Base-by-base conservation (phyloP, 768 basidiomycete genomes). In the Leucogyrophana mollusca region DNA sequence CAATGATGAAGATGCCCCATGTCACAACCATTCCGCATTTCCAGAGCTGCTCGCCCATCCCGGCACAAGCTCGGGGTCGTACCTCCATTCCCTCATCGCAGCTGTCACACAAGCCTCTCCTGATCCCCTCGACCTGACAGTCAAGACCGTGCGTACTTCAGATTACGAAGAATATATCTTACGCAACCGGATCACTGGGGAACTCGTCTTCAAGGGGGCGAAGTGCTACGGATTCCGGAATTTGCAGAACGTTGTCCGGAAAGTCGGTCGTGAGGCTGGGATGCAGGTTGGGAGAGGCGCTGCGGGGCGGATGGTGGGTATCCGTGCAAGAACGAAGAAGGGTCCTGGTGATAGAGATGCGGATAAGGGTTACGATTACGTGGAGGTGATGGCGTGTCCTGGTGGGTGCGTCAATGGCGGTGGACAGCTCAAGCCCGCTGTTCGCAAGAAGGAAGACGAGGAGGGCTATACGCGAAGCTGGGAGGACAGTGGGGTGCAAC, bases 311-410 rank as follows among this genome's bases (percentile, higher is more conserved):
- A 57, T 52, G 55, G 58, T 35, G 53, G 68, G 58, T 47, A 33
- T 33, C 32, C 53, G 57, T 52, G 55, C 33, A 42, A 60, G 57
- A 61, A 57, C 44, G 54, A 67, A 57, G 62, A 73, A 61, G 44
- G 66, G 57, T 50, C 64, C 57, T 11, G 58, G 36, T 32, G 66
- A 65, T 42, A 60, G 56, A 36, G 69, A 64, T 9, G 59, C 59
- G 33, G 74, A 76, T 43, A 68, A 65, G 42, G 71, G 74, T 34
- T 91, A 91, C 62, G 92, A 95, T 69, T 96, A 93, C 64, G 85
- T 95, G 33, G 94, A 96, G 61, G 93, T 99, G 52, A 98, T 99
- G 96, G 96, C 96, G 25, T 99, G 96, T 71, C 96, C 96, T 0
- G 85, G 87, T 0, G 96, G 96, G 14, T 98, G 96, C 64, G 91